Evolutionary conservation across 2,329 filamentous ascomycete genomes (phyloP).

Genomic region (Fusarium sp.): DNA sequence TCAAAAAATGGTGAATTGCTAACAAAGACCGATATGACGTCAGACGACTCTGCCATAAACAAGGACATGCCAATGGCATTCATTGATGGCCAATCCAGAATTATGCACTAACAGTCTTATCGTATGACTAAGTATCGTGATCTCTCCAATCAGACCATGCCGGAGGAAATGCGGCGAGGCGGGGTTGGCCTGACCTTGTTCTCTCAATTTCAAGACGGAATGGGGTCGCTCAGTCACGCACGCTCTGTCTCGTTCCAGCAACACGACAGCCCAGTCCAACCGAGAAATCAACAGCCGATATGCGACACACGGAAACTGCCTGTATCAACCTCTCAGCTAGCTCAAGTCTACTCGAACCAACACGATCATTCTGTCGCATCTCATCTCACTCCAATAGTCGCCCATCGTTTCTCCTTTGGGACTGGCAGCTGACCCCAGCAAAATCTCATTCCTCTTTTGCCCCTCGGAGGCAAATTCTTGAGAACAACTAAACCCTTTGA

Average conservation of each 20-base stretch:
- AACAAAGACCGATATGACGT: fast-evolving
- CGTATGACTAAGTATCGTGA: not conserved
- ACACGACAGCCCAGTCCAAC: not conserved
- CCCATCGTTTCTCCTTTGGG: not conserved
- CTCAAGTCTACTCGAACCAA: not conserved
- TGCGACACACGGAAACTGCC: not conserved
- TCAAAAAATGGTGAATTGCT: too few relatives aligned
- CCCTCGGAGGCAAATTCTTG: not conserved
- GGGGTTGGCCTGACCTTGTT: not conserved
- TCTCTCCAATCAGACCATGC: not conserved
- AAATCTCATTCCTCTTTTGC: not conserved
- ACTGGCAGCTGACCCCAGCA: not conserved
- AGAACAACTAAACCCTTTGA: not conserved
- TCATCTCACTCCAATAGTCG: not conserved
- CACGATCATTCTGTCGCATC: not conserved
- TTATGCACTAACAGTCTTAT: not conserved
- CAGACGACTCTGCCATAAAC: not conserved
- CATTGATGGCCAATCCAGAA: not conserved
- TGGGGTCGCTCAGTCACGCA: not conserved
- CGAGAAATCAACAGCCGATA: not conserved
- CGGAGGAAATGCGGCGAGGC: not conserved
- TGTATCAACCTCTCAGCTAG: not conserved
- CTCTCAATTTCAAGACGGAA: not conserved
- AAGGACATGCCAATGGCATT: not conserved
- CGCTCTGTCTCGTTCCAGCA: not conserved